Evolutionary conservation across 2,329 filamentous ascomycete genomes (phyloP).

Genomic region (Aspergillus fischeri): DNA sequence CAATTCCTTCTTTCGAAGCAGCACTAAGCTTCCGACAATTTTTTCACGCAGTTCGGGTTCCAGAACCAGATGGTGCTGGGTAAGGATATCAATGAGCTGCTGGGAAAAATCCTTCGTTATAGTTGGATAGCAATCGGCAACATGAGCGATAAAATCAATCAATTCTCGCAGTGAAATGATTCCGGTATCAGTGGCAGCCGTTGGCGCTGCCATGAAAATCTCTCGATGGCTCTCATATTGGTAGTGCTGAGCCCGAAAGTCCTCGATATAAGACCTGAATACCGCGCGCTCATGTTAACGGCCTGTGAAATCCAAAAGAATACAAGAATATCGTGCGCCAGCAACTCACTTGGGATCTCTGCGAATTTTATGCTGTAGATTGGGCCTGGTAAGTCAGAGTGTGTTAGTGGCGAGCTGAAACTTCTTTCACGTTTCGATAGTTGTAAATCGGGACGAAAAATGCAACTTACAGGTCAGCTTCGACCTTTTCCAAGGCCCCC

Average conservation of each 20-base stretch:
- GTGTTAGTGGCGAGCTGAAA: constrained; percentile 21
- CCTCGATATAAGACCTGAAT: constrained; percentile 75
- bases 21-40: constrained; percentile 82
- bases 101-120: constrained; percentile 72
- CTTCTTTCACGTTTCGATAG: constrained; percentile 5
- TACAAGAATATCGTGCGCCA: neutral
- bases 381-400: constrained; percentile 53
- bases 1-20: constrained; percentile 86
- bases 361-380: constrained; percentile 86
- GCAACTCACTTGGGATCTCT: constrained; percentile 69
- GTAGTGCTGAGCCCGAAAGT: constrained; percentile 81
- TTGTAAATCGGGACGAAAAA: constrained; percentile 1
- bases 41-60: constrained; percentile 88
- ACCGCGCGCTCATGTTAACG: constrained; percentile 3
- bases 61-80: constrained; percentile 74
- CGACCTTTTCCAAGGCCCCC: constrained; percentile 89
- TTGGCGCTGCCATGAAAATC: constrained; percentile 82
- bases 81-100: constrained; percentile 76
- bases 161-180: constrained; percentile 83
- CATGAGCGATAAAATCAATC: constrained; percentile 89
- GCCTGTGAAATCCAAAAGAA: neutral
- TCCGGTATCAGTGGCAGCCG: constrained; percentile 70
- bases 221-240: constrained; percentile 90
- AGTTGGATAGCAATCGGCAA: constrained; percentile 86
- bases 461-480: constrained; percentile 70